Percentiles rank a stretch among this genome's conserved stretches.
Evolutionary conservation across 75 land plant genomes (phyloP).

Genomic region (Selaginella tamariscina): DNA sequence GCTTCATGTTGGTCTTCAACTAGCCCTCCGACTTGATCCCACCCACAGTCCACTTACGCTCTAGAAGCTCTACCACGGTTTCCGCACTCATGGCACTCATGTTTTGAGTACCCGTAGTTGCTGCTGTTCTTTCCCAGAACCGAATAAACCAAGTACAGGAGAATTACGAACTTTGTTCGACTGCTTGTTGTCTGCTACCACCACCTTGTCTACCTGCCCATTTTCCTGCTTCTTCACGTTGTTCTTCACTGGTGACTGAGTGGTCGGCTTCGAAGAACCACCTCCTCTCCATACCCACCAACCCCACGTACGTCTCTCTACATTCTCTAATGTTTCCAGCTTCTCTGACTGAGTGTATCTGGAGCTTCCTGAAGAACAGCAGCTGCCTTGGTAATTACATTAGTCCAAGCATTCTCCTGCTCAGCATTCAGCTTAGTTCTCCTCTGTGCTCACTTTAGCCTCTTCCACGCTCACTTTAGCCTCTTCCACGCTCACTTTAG

Average conservation of each 20-base stretch:
- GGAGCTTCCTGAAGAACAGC: no score
- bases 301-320: neutral
- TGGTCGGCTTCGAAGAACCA: constrained; percentile 1
- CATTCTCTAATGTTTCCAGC: neutral
- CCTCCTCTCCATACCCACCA: constrained; percentile 3
- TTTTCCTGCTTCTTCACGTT: neutral
- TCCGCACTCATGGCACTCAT: constrained; percentile 36
- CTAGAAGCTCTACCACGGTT: constrained; percentile 53
- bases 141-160: constrained; percentile 31
- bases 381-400: no score
- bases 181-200: neutral
- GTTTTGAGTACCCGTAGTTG: constrained; percentile 14
- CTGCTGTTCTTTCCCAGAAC: neutral
- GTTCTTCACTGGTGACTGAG: neutral
- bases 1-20: neutral
- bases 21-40: constrained; percentile 9
- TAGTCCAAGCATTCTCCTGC: neutral
- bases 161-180: no score
- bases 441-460: neutral
- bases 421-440: neutral
- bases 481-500: neutral
- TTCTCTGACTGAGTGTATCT: neutral
- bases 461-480: neutral
- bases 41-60: constrained; percentile 52
- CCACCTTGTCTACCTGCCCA: neutral